phyloP scores from a whole-genome alignment of 768 basidiomycete genomes.

The Strobilomyces echinocephalus region DNA sequence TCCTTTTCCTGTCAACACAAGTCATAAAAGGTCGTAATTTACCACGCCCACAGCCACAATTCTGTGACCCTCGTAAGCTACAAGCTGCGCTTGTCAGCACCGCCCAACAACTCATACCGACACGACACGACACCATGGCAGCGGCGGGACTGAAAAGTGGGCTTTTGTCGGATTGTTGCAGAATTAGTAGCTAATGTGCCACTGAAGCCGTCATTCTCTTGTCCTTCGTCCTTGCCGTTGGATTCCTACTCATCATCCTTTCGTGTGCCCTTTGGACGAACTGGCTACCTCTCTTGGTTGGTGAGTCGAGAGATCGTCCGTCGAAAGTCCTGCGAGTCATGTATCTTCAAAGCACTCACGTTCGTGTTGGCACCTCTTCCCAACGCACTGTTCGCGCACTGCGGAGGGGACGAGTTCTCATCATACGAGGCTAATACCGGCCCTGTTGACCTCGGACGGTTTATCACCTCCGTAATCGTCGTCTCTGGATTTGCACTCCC shows the following conservation, averaged over 20 bases:
- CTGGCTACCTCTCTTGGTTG: slow-evolving; percentile 95
- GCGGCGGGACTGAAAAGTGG: slow-evolving; percentile 68
- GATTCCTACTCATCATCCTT: slow-evolving; percentile 97
- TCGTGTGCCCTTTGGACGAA: slow-evolving; percentile 95
- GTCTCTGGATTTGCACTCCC: slow-evolving; percentile 93
- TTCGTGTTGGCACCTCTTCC: slow-evolving; percentile 96
- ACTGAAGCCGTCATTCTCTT: slow-evolving; percentile 85
- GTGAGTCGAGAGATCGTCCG: slow-evolving; percentile 45
- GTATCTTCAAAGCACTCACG: slow-evolving; percentile 60
- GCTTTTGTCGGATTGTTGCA: slow-evolving; percentile 12
- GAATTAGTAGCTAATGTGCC: background rate
- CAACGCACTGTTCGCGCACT: slow-evolving; percentile 91
- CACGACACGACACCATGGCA: slow-evolving; percentile 39
- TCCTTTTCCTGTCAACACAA: too few species aligned
- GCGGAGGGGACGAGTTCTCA: slow-evolving; percentile 84
- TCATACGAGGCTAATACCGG: slow-evolving; percentile 67
- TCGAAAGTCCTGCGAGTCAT: background rate
- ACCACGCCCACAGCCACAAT: too few species aligned
- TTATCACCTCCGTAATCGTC: slow-evolving; percentile 86
- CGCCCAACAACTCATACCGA: slow-evolving; percentile 1
- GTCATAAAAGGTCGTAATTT: too few species aligned
- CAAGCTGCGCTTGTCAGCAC: background rate
- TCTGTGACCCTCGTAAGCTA: too few species aligned
- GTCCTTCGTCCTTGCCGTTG: slow-evolving; percentile 94
- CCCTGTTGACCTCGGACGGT: slow-evolving; percentile 87